Evolutionary conservation across 495 filamentous ascomycete genomes (phyloP), one percentile per base, ranked within the genome.

Genomic region (Tetracladium marchalianum): DNA sequence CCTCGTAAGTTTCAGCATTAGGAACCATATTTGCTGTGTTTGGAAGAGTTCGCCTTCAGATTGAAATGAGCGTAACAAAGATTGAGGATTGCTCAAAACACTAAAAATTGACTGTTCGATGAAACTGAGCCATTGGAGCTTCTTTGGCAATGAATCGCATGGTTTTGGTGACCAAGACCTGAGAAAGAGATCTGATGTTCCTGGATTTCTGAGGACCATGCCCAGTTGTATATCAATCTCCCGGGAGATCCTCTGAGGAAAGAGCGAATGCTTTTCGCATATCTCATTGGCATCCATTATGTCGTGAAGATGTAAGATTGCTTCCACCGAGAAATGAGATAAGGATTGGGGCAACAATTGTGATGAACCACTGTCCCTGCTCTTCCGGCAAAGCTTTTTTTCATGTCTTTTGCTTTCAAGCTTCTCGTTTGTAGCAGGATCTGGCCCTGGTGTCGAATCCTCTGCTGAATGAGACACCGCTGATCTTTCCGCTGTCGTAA

Each of bases 41-140:
- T 76, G 70, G 39, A 71, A 62, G 6, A 69, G 52, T 31, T 34
- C 11, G 2, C 66, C 63, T 1, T 66, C 57, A 38, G 66, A 62
- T 15, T 67, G 69, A 62, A 93, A 93, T 0, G 84, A 89, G 39
- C 58, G 64, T 15, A 88, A 51, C 18, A 85, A 65, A 7, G 81
- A 72, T 32, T 69, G 69, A 0, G 82, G 75, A 44, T 77, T 80
- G 50, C 82, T 81, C 27, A 93, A 62, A 5, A 84, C 73, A 51
- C 82, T 82, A 58, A 85, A 90, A 2, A 88, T 61, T 41, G 79
- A 84, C 51, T 90, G 84, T 17, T 84, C 77, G 34, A 81, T 66
- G 57, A 90, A 92, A 3, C 62, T 47, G 59, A 60, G 73, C 77
- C 66, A 72, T 51, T 67, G 15, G 5, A 41, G 63, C 35, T 64